A percentile compares a stretch with the other conserved stretches of the same genome.
Conservation (phyloP, 495 filamentous ascomycete genomes). For the Neurospora tetrasperma region DNA sequence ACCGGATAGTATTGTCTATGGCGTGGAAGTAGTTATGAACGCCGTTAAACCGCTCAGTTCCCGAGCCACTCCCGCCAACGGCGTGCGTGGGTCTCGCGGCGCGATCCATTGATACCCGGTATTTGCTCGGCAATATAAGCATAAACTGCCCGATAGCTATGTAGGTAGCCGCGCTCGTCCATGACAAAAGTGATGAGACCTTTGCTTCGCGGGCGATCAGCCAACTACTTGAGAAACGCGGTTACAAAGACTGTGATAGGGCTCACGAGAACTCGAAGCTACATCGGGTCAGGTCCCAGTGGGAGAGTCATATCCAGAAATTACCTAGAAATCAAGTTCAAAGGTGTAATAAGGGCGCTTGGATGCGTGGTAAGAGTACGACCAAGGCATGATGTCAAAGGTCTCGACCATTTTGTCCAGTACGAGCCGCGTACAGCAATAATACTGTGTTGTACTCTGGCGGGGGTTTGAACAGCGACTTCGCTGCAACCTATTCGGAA, state of each 20-base stretch:
- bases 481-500: background rate
- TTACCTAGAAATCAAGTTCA: no score
- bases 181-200: no score
- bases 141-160: background rate
- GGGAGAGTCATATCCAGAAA: no score
- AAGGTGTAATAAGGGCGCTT: no score
- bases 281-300: no score
- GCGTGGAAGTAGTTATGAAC: background rate
- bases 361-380: no score
- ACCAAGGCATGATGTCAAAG: no score
- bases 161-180: background rate
- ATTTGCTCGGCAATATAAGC: background rate
- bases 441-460: background rate
- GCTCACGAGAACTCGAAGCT: no score
- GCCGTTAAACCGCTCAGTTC: background rate
- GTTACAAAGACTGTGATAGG: no score
- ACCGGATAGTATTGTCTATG: background rate
- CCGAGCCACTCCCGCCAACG: background rate
- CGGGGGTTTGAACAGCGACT: background rate
- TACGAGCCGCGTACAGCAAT: background rate
- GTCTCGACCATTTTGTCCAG: no score
- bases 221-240: no score
- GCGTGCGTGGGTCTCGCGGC: background rate
- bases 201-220: no score
- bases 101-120: background rate